Conservation (phyloP, 192 early-diverging fungal genomes). For the Backusella liffmaniae region DNA sequence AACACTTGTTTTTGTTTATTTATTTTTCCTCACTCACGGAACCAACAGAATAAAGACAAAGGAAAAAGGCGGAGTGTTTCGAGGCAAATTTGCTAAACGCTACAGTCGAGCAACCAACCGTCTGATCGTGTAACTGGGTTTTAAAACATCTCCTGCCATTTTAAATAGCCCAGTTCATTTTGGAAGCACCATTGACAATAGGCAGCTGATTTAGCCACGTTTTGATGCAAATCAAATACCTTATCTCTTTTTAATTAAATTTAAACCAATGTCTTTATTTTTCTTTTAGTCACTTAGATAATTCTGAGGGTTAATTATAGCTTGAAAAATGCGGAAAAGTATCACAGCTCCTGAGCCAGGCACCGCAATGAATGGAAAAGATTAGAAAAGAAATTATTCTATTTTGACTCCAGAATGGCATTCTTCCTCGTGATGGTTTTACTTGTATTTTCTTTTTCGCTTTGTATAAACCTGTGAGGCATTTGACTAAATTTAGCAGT, state of each 20-base stretch:
- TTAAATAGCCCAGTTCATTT: background rate
- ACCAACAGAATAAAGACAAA: background rate
- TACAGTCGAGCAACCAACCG: background rate
- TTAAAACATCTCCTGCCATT: background rate
- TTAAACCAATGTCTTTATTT: background rate
- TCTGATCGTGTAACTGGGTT: background rate
- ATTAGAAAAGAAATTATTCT: background rate
- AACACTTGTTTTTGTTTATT: background rate
- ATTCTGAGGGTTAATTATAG: background rate
- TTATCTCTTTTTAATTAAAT: background rate
- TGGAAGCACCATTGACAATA: background rate
- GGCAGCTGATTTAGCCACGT: constrained; percentile 6
- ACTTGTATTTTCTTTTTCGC: background rate
- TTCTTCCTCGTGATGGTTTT: constrained; percentile 1
- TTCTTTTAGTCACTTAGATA: background rate
- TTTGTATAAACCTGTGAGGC: background rate
- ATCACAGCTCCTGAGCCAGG: background rate
- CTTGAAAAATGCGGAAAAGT: background rate
- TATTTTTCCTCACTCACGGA: background rate
- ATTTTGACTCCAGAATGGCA: constrained; percentile 1
- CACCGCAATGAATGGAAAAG: background rate
- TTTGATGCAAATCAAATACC: background rate
- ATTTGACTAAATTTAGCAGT: background rate
- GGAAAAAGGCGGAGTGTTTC: background rate
- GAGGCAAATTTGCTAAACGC: constrained; percentile 5